phyloP scores from a whole-genome alignment of 2,329 filamentous ascomycete species.

The Lecanoromycetidae sp. region DNA sequence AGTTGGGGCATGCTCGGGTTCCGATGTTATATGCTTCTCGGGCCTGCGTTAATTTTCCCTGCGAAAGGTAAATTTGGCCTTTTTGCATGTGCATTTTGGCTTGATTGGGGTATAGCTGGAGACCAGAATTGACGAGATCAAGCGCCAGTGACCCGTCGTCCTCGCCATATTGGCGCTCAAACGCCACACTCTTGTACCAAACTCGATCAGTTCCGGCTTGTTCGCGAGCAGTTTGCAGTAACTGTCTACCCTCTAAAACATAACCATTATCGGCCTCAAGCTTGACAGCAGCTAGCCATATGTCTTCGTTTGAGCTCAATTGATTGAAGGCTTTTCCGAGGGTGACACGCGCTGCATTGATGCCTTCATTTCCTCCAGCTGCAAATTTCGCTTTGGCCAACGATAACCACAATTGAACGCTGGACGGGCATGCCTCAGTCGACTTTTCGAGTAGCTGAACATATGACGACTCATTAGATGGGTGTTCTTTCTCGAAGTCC shows the following conservation, averaged over 20 bases:
- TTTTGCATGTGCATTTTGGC: conserved; percentile 98
- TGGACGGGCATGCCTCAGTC: conserved; percentile 82
- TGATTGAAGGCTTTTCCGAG: conserved; percentile 85
- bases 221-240: conserved; percentile 70
- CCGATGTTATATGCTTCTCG: conserved; percentile 82
- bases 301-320: conserved; percentile 93
- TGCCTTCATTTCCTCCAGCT: conserved; percentile 79
- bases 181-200: conserved; percentile 91
- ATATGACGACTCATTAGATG: conserved; percentile 66
- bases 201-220: conserved; percentile 91
- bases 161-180: conserved; percentile 69
- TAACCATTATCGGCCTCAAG: conserved; percentile 84
- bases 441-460: conserved; percentile 83
- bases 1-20: conserved; percentile 73
- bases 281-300: conserved; percentile 93
- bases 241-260: conserved; percentile 65
- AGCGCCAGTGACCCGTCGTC: conserved; percentile 70
- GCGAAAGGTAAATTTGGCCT: conserved; percentile 86
- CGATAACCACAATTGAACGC: conserved; percentile 89
- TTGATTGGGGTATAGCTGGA: conserved; percentile 73
- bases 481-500: conserved; percentile 82
- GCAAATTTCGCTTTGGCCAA: conserved; percentile 76
- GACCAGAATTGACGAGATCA: conserved; percentile 72
- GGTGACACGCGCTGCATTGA: conserved; percentile 74
- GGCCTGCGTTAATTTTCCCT: conserved; percentile 68